Base-by-base conservation (phyloP, 441 rosid species). In the Omphalea diandra region DNA sequence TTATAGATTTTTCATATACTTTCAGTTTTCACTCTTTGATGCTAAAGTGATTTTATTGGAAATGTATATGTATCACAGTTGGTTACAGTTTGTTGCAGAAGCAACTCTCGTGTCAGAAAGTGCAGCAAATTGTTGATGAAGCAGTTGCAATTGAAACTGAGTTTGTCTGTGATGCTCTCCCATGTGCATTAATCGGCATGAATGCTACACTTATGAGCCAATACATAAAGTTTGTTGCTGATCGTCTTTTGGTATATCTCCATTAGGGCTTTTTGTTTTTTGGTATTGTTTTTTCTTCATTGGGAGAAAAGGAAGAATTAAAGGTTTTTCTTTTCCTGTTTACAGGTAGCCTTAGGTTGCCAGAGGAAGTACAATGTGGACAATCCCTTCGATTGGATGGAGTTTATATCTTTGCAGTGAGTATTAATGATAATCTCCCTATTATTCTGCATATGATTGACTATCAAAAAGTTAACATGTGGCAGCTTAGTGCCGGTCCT, bases 331-430 rank as follows among this genome's bases (percentile, higher is more conserved):
- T n/a, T n/a, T 29, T 69, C 70, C 17, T 27, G 2, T 5, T 80
- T 67, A 20, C 86, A 91, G 97, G 88, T 85, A 70, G 67, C 98
- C 7, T 84, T 88, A 71, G 92, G 92, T 58, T 88, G 69, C 74
- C 82, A 82, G 63, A 85, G 68, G 81, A 91, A 80, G 68, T 88
- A 89, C 85, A 76, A 82, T 27, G 81, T 75, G 56, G 90, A 90
- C 69, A 94, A 90, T 74, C 98, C 95, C 10, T 94, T 91, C 63
- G 97, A 91, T 58, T 94, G 97, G 98, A 94, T 91, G 98, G 98
- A 91, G 68, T 87, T 91, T 78, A 94, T 94, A 81, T 94, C 97
- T 70, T 79, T 91, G 78, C 96, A 86, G 95, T 87, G 79, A 93
- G 97, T 81, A 69, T 41, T 61, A 2, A 52, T 53, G 26, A 7